These are phyloP conservation scores for Excoecaria agallocha DNA, from an alignment of 345 rosid genomes.

Conservation along the genomic window DNA sequence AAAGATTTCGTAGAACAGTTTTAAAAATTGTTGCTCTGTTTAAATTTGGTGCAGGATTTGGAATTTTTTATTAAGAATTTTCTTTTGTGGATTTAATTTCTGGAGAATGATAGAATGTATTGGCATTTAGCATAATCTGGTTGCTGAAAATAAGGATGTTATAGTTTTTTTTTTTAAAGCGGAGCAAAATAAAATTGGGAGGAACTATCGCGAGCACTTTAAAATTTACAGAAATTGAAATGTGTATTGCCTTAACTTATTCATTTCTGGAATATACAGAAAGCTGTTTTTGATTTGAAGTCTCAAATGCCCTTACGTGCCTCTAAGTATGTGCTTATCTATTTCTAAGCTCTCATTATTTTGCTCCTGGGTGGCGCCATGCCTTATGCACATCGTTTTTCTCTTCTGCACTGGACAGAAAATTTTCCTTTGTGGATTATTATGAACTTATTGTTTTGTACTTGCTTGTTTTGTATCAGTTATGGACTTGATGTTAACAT, in stretches of 20 bases:
- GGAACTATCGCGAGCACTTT: background rate
- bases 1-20: background rate
- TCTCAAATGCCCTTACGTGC: background rate
- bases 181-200: background rate
- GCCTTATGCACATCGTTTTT: background rate
- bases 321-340: background rate
- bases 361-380: background rate
- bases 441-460: constrained; percentile 1
- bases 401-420: background rate
- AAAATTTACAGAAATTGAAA: background rate
- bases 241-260: too few relatives aligned
- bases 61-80: background rate
- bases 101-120: background rate
- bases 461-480: constrained; percentile 31
- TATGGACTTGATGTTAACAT: constrained; percentile 65
- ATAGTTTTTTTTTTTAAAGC: background rate
- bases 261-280: background rate
- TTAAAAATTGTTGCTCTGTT: background rate
- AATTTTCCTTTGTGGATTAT: background rate
- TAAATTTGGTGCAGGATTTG: background rate
- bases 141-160: background rate
- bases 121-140: background rate
- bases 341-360: background rate
- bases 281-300: background rate
- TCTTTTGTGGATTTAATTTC: background rate